Conservation (phyloP, 2,329 filamentous ascomycete species). For the Aulographum hederae region DNA sequence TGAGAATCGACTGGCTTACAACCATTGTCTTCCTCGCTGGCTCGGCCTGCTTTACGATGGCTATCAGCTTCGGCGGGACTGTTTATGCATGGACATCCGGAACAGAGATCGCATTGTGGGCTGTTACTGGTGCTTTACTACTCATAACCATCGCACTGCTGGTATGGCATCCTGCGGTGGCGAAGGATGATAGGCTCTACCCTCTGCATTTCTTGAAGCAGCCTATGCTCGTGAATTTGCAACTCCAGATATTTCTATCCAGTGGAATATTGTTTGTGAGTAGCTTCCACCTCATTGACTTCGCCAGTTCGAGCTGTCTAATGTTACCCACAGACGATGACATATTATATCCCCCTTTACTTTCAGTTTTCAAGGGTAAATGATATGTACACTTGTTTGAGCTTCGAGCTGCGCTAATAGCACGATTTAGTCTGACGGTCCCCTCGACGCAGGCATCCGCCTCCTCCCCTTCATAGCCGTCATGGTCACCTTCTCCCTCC, state of each 20-base stretch:
- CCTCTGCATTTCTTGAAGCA: too few relatives aligned
- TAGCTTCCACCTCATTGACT: too few relatives aligned
- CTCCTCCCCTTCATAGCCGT: slow-evolving; percentile 24
- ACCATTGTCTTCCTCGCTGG: slow-evolving; percentile 11
- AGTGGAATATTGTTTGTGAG: too few relatives aligned
- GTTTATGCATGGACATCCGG: slow-evolving; percentile 28
- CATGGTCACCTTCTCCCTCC: slow-evolving; percentile 15
- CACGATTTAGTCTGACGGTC: too few relatives aligned
- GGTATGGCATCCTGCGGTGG: too few relatives aligned
- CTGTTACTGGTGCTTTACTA: slow-evolving; percentile 19
- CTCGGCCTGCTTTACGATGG: slow-evolving; percentile 25
- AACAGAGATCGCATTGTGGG: slow-evolving; percentile 27
- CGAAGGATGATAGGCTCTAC: slow-evolving; percentile 24
- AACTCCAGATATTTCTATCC: too few relatives aligned
- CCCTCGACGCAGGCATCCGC: slow-evolving; percentile 21
- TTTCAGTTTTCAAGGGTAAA: slow-evolving; percentile 34
- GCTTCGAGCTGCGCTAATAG: too few relatives aligned
- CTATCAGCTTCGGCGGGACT: slow-evolving; percentile 30
- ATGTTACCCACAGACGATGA: too few relatives aligned
- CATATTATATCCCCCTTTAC: slow-evolving; percentile 37
- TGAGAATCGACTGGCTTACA: slow-evolving; percentile 5
- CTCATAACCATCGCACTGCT: too few relatives aligned
- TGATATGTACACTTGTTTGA: too few relatives aligned
- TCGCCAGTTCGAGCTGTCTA: too few relatives aligned
- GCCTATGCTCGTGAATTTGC: too few relatives aligned